Base-by-base conservation (phyloP, 768 basidiomycete genomes). In the Hericium alpestre region DNA sequence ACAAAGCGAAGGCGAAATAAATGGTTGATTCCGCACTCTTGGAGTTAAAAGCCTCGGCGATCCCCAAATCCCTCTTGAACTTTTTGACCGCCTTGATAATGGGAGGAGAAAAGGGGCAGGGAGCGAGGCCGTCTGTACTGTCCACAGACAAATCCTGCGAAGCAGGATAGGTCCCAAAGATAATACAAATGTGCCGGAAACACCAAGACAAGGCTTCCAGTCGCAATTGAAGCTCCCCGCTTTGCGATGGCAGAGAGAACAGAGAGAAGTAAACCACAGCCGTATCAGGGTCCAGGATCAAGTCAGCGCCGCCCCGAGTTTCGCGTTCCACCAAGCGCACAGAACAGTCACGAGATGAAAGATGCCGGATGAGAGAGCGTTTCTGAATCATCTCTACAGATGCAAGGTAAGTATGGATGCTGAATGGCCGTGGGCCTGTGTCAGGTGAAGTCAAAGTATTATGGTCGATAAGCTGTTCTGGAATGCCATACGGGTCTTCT, bases 321-420 rank as follows among this genome's bases (percentile, higher is more conserved):
- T 79, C 78, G 38, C 89, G 79, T 65, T 91, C 90, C 3, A 83
- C 74, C 12, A 90, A 75, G 27, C 79, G 74, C 22, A 89, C 71
- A 11, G 69, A 68, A 59, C 76, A 81, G 12, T 70, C 63, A 13
- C 62, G 65, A 11, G 75, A 72, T 16, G 72, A 70, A 23, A 91
- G 74, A 11, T 73, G 68, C 3, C 75, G 76, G 41, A 84, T 75
- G 2, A 91, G 71, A 18, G 73, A 74, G 53, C 79, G 83, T 60
- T 83, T 84, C 66, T 90, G 89, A 7, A 90, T 73, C 18, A 89
- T 60, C 27, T 81, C 73, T 59, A 90, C 66, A 27, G 86, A 90
- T 15, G 80, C 80, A 69, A 91, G 73, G 64, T 90, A 91, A 25
- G 75, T 77, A 65, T 90, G 87, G 16, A 65, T 48, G 18, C 64